Evolutionary conservation across 164 flowering plant genomes (phyloP).

Genomic region (Stephania cephalantha): DNA sequence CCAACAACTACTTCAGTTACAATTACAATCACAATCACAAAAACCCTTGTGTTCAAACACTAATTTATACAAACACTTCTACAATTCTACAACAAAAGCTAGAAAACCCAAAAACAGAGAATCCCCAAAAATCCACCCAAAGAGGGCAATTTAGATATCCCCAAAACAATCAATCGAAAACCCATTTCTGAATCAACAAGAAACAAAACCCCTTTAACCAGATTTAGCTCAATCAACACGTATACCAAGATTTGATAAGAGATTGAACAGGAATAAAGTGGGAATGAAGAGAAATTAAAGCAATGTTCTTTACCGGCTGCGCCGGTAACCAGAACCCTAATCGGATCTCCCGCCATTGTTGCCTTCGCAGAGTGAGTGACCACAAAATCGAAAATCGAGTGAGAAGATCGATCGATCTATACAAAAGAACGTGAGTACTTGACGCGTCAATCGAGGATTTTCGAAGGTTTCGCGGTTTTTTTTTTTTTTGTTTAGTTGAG

Average conservation of each 20-base stretch:
- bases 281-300: not conserved
- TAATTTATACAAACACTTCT: not conserved
- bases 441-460: not conserved
- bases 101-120: not conserved
- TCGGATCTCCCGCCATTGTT: slow-evolving; percentile 21
- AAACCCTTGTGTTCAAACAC: not conserved
- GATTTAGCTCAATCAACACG: not conserved
- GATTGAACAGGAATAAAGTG: not conserved
- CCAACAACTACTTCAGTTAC: not conserved
- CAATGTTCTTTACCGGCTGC: slow-evolving; percentile 25
- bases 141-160: not conserved
- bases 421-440: not conserved
- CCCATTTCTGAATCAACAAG: not conserved
- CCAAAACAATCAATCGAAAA: not conserved
- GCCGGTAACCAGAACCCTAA: slow-evolving; percentile 30
- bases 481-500: too few species aligned
- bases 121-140: not conserved
- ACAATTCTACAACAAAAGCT: too few species aligned
- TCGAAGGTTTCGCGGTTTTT: not conserved
- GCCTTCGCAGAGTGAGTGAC: slow-evolving; percentile 4
- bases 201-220: not conserved
- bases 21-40: not conserved
- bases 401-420: not conserved
- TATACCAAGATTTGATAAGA: not conserved
- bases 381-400: not conserved